Evolutionary conservation across 176 grass and related monocot genomes (phyloP).

Genomic region (Carex littledalei): DNA sequence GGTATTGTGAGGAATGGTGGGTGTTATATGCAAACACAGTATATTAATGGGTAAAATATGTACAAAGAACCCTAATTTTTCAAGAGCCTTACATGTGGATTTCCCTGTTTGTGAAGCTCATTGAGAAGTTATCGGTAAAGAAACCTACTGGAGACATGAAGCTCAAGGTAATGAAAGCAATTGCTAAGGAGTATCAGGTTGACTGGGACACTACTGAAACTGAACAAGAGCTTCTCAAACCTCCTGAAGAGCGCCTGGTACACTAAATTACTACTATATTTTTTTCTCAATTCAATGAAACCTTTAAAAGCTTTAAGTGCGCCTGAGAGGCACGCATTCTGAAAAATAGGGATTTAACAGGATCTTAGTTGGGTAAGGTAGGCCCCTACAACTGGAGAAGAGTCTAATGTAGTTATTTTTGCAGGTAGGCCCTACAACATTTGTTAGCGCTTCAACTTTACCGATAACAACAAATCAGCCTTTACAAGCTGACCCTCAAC

Average conservation of each 20-base stretch:
- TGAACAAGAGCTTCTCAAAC: slow-evolving; percentile 90
- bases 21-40: not conserved
- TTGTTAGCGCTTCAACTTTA: slow-evolving; percentile 57
- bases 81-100: not conserved
- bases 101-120: slow-evolving; percentile 51
- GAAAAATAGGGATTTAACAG: not conserved
- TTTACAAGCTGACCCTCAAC: slow-evolving; percentile 21
- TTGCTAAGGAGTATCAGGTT: slow-evolving; percentile 84
- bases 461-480: slow-evolving; percentile 40
- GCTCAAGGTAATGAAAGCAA: slow-evolving; percentile 82
- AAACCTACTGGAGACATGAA: slow-evolving; percentile 83
- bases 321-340: not conserved
- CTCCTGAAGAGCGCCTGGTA: slow-evolving; percentile 61
- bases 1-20: not conserved
- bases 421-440: slow-evolving; percentile 63
- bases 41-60: not conserved
- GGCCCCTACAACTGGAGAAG: not conserved
- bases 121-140: slow-evolving; percentile 89
- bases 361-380: not conserved
- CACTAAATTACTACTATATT: not conserved
- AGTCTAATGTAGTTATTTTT: slow-evolving; percentile 16
- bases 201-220: slow-evolving; percentile 72
- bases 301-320: slow-evolving; percentile 14
- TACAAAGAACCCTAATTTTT: not conserved
- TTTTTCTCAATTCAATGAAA: slow-evolving; percentile 6